Evolutionary conservation across 495 filamentous ascomycete species (phyloP).

Genomic region (Parmelia sp.): DNA sequence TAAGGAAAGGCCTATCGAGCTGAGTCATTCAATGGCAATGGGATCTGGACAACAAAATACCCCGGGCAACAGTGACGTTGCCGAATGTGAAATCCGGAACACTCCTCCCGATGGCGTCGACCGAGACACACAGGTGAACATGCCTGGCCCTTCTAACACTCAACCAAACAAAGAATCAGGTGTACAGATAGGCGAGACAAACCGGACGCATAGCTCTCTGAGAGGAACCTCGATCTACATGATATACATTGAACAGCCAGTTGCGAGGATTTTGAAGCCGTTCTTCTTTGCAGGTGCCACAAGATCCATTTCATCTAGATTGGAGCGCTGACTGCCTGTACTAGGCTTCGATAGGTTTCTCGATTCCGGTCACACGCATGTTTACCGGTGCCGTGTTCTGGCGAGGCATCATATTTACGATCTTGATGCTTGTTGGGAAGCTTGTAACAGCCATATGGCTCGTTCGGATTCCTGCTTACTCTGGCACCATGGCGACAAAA

Average conservation of each 20-base stretch:
- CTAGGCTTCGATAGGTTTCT: slow-evolving; percentile 63
- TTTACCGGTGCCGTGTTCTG: slow-evolving; percentile 58
- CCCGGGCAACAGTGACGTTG: not conserved
- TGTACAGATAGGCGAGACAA: not conserved
- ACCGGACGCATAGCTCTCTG: not conserved
- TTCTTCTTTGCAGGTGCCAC: slow-evolving; percentile 57
- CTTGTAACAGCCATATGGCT: slow-evolving; percentile 58
- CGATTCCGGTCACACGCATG: slow-evolving; percentile 67
- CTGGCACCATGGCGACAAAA: not conserved
- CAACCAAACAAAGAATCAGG: not conserved
- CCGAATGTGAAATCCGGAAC: not conserved
- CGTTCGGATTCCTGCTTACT: slow-evolving; percentile 37
- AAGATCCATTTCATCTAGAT: slow-evolving; percentile 28
- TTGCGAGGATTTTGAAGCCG: slow-evolving; percentile 45
- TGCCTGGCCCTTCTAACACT: not conserved
- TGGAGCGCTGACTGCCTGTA: slow-evolving; percentile 17
- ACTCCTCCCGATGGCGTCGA: not conserved
- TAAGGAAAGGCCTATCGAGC: not conserved
- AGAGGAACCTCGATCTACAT: not conserved
- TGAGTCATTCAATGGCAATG: not conserved
- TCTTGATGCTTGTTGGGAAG: slow-evolving; percentile 66
- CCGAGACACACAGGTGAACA: not conserved
- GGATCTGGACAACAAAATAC: not conserved
- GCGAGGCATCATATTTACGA: slow-evolving; percentile 64
- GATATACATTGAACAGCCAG: slow-evolving; percentile 1